Conservation (phyloP, 73 alveolate genomes). For the Loxodes magnus region DNA sequence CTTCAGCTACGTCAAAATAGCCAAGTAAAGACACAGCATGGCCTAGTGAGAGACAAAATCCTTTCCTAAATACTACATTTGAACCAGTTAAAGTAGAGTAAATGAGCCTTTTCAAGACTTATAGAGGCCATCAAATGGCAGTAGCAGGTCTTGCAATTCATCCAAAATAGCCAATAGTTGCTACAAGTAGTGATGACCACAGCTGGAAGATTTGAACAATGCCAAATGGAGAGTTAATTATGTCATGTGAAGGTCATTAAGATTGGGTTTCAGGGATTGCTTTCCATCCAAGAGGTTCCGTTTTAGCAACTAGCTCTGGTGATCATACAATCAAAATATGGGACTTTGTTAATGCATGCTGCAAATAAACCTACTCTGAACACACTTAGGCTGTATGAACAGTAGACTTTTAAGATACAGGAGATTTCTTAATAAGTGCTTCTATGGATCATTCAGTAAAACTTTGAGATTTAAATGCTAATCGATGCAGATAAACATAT, state of each 20-base stretch:
- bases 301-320: conserved; percentile 90
- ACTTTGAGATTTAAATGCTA: conserved; percentile 42
- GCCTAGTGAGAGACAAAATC: conserved; percentile 47
- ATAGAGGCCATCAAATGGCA: conserved; percentile 95
- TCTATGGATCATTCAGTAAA: conserved; percentile 98
- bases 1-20: too few relatives aligned
- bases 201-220: conserved; percentile 98
- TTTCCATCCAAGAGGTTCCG: conserved; percentile 96
- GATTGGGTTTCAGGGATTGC: conserved; percentile 98
- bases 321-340: conserved; percentile 96
- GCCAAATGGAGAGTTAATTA: conserved; percentile 95
- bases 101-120: conserved; percentile 39
- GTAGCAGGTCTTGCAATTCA: conserved; percentile 81
- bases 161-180: conserved; percentile 89
- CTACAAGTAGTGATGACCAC: conserved; percentile 98
- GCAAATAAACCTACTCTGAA: conserved; percentile 92
- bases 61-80: conserved; percentile 27
- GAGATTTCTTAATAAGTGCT: conserved; percentile 91
- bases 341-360: conserved; percentile 96
- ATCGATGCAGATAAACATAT: conserved; percentile 70
- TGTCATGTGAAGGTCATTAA: conserved; percentile 99
- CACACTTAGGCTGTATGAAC: conserved; percentile 97
- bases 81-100: conserved; percentile 36
- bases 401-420: conserved; percentile 79
- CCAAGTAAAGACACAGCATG: conserved; percentile 28